phyloP scores from a whole-genome alignment of 495 filamentous ascomycete genomes.

The Lophiostoma macrostomum region DNA sequence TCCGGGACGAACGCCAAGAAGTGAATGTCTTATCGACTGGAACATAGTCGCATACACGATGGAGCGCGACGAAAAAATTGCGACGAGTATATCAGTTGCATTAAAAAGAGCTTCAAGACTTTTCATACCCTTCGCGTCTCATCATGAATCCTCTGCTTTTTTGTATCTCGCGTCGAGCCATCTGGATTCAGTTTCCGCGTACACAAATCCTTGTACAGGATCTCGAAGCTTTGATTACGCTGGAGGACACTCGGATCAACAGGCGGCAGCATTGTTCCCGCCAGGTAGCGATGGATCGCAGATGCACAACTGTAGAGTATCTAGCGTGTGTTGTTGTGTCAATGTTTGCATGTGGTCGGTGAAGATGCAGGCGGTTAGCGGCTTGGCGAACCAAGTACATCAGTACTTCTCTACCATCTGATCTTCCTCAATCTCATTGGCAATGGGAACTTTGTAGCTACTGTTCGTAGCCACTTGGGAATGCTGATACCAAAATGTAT shows the following conservation, averaged over 20 bases:
- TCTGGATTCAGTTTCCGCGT: conserved; percentile 39
- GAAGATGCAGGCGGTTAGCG: neutral
- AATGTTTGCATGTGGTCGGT: neutral
- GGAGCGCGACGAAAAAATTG: too few species aligned
- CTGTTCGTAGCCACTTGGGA: too few species aligned
- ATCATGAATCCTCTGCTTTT: conserved; percentile 36
- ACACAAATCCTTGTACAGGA: conserved; percentile 40
- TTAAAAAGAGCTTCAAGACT: neutral
- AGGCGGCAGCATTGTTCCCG: conserved; percentile 38
- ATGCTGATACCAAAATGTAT: too few species aligned
- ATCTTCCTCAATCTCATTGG: too few species aligned
- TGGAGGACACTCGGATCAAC: conserved; percentile 33
- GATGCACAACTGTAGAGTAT: neutral
- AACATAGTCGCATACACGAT: too few species aligned
- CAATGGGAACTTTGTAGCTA: too few species aligned
- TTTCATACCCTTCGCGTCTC: conserved; percentile 33
- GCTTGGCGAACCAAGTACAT: too few species aligned
- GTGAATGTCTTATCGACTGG: too few species aligned
- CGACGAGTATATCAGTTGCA: too few species aligned
- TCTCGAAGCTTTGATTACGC: conserved; percentile 41
- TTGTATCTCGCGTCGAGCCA: conserved; percentile 38
- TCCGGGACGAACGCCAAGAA: too few species aligned
- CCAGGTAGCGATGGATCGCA: neutral
- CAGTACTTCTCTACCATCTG: too few species aligned
- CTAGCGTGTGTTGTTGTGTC: neutral